A percentile compares a stretch with the other conserved stretches of the same genome.
Conservation (phyloP, 179 eudicot species). For the Spinacia oleracea region DNA sequence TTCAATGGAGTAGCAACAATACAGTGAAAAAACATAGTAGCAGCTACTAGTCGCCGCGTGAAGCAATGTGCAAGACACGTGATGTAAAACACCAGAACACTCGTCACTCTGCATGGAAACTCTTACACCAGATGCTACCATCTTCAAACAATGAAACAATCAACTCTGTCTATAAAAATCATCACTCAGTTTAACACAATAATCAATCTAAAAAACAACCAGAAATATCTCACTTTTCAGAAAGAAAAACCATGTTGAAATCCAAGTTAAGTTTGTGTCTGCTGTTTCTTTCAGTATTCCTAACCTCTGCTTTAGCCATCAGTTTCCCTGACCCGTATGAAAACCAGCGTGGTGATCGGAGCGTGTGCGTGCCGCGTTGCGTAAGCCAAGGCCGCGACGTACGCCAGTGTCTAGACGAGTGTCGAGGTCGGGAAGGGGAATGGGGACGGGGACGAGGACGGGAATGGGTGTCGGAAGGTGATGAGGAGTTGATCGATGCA, state of each 20-base stretch:
- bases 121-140: conserved; percentile 11
- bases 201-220: background rate
- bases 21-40: conserved; percentile 1
- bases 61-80: conserved; percentile 5
- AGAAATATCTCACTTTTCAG: background rate
- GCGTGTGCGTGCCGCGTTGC: background rate
- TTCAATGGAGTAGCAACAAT: background rate
- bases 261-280: conserved; percentile 11
- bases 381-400: background rate
- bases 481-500: conserved; percentile 3
- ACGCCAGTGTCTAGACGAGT: background rate
- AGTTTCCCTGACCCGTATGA: conserved; percentile 19
- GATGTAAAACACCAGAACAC: conserved; percentile 12
- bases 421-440: background rate
- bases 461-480: background rate
- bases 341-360: background rate
- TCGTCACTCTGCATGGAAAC: conserved; percentile 23
- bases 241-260: background rate
- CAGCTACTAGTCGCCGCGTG: conserved; percentile 9
- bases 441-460: background rate
- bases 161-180: conserved; percentile 9
- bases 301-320: conserved; percentile 20
- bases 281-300: conserved; percentile 7
- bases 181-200: background rate
- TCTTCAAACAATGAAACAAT: too few species aligned